Conservation (phyloP, 1,139 yeast species). For the Suhomyces bokatorum region DNA sequence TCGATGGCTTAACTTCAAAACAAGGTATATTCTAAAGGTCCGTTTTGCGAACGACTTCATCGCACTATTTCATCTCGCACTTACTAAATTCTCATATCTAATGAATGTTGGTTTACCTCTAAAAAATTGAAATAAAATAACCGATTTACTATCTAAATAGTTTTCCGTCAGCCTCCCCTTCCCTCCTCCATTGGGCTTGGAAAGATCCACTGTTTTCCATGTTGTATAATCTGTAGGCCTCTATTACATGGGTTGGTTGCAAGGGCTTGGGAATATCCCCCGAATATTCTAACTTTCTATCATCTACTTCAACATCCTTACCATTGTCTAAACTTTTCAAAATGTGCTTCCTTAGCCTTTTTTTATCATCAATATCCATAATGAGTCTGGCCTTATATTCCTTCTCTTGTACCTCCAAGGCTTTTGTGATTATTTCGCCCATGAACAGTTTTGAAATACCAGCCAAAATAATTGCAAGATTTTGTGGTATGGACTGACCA, state of each 20-base stretch:
- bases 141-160: conserved; percentile 51
- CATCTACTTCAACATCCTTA: conserved; percentile 32
- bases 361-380: conserved; percentile 39
- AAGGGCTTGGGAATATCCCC: conserved; percentile 61
- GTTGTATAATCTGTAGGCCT: conserved; percentile 80
- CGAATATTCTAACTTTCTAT: conserved; percentile 30
- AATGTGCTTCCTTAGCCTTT: conserved; percentile 31
- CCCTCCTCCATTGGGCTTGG: conserved; percentile 64
- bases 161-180: conserved; percentile 71
- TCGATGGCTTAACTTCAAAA: neutral
- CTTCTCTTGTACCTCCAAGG: conserved; percentile 64
- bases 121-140: no score
- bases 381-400: conserved; percentile 49
- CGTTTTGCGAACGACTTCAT: no score
- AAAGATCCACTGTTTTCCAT: conserved; percentile 67
- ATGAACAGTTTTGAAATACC: conserved; percentile 87
- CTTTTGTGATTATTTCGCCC: conserved; percentile 84
- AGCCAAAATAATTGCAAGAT: conserved; percentile 77
- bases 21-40: no score
- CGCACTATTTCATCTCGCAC: no score
- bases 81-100: no score
- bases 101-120: no score
- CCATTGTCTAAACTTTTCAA: conserved; percentile 32
- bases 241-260: conserved; percentile 80
- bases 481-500: conserved; percentile 82